Evolutionary conservation across 495 filamentous ascomycete genomes (phyloP).

Genomic region (Massariosphaeria phaeospora): DNA sequence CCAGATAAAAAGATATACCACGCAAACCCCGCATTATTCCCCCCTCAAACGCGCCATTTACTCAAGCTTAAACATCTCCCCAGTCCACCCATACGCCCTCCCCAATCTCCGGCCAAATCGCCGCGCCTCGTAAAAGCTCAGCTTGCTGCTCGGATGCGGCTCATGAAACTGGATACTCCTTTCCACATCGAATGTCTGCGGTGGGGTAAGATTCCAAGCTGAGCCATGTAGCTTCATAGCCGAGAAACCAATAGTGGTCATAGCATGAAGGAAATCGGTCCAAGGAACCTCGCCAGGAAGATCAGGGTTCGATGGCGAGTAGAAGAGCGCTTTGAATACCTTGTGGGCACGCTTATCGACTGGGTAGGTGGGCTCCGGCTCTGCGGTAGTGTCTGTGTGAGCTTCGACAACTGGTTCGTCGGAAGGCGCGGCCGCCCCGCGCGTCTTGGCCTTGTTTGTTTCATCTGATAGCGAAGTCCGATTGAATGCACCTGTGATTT

Average conservation of each 20-base stretch:
- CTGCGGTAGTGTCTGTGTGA: neutral
- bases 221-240: conserved; percentile 50
- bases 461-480: neutral
- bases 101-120: conserved; percentile 45
- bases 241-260: conserved; percentile 46
- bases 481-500: conserved; percentile 5
- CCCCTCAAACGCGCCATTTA: too few relatives aligned
- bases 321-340: conserved; percentile 47
- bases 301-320: conserved; percentile 28
- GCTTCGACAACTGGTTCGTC: too few relatives aligned
- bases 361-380: neutral
- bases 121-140: conserved; percentile 41
- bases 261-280: conserved; percentile 50
- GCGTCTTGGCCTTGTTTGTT: conserved; percentile 1
- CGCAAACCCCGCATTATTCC: too few relatives aligned
- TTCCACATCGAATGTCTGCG: conserved; percentile 39
- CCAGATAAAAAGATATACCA: too few relatives aligned
- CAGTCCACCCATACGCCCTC: conserved; percentile 46
- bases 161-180: conserved; percentile 51
- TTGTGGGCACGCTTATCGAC: conserved; percentile 32
- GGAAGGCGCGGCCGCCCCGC: neutral
- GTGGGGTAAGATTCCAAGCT: conserved; percentile 49
- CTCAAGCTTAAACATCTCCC: conserved; percentile 36
- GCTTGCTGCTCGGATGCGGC: conserved; percentile 48
- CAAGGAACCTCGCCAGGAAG: conserved; percentile 46